Conservation (phyloP, 1,284 basidiomycete species). For the Cryptococcus sp. region DNA sequence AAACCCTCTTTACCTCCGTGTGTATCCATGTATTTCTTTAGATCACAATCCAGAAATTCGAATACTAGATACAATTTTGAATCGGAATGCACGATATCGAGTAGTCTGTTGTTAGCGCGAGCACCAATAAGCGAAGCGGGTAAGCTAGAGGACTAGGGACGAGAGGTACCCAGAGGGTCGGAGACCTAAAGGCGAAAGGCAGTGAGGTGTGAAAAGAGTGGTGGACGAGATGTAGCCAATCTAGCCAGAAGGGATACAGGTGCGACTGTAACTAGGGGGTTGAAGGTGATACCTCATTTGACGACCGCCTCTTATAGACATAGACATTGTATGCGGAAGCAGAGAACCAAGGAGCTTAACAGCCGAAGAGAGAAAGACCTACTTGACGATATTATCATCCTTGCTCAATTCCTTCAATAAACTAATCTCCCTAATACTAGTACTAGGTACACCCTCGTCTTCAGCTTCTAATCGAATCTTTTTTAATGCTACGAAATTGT, state of each 20-base stretch:
- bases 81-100: conserved; percentile 98
- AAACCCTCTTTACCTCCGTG: conserved; percentile 94
- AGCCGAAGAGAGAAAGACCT: conserved; percentile 10
- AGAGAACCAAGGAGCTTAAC: too few relatives aligned
- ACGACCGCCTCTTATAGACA: too few relatives aligned
- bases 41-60: conserved; percentile 96
- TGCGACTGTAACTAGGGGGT: too few relatives aligned
- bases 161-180: too few relatives aligned
- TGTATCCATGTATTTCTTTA: conserved; percentile 99
- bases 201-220: too few relatives aligned
- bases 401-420: conserved; percentile 86
- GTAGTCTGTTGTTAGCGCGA: conserved; percentile 59
- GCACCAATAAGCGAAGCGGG: background rate
- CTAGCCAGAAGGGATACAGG: too few relatives aligned
- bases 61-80: conserved; percentile 98
- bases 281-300: too few relatives aligned
- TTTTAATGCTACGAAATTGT: conserved; percentile 86
- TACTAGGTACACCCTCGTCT: conserved; percentile 89
- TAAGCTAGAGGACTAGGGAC: too few relatives aligned
- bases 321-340: too few relatives aligned
- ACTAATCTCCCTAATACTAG: conserved; percentile 95
- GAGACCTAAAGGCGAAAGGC: too few relatives aligned
- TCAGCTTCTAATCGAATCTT: conserved; percentile 98
- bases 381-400: conserved; percentile 87
- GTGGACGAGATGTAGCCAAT: too few relatives aligned